phyloP scores from a whole-genome alignment of 331 rosid genomes.

The Malus hybrid region DNA sequence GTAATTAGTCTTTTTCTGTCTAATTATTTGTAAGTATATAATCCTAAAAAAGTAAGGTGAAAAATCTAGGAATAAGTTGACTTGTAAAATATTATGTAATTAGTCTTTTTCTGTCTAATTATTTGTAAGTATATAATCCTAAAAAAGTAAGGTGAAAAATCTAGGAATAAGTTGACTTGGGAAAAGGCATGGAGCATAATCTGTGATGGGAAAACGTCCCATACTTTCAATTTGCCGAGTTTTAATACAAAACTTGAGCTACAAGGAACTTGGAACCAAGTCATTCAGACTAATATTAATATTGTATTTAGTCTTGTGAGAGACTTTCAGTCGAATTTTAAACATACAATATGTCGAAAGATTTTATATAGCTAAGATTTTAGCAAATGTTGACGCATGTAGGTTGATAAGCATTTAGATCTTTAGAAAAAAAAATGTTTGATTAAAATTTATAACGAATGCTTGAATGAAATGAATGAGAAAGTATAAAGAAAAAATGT shows the following conservation, averaged over 20 bases:
- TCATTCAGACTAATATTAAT: too few species aligned
- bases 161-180: constrained; percentile 10
- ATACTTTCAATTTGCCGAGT: background rate
- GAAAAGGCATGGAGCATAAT: background rate
- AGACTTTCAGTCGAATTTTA: too few species aligned
- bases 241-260: background rate
- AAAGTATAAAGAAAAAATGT: too few species aligned
- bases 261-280: background rate
- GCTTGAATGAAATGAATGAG: too few species aligned
- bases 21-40: background rate
- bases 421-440: too few species aligned
- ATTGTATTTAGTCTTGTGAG: too few species aligned
- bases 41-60: background rate
- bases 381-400: too few species aligned
- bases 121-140: background rate
- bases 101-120: background rate
- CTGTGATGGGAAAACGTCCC: background rate
- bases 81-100: background rate
- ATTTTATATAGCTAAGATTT: too few species aligned
- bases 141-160: background rate
- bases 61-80: constrained; percentile 4
- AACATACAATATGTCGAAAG: too few species aligned
- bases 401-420: too few species aligned
- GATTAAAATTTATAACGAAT: too few species aligned
- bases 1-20: background rate